Percentiles rank a stretch among this genome's conserved stretches.
Evolutionary conservation across 305 asterid genomes (phyloP).

Genomic region (Fraxinus xanthoxyloides): DNA sequence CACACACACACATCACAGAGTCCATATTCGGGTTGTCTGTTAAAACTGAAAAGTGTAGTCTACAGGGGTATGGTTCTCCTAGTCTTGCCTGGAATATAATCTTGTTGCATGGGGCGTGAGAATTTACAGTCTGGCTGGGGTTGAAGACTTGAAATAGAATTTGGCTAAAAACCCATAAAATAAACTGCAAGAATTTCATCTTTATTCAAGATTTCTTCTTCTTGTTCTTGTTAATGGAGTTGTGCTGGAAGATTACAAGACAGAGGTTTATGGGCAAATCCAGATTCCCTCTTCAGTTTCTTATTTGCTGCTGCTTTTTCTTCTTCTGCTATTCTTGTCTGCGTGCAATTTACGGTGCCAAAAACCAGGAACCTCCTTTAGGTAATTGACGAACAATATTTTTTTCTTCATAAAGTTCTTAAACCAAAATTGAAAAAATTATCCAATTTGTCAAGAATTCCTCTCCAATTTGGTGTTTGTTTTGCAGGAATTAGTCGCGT

Average conservation of each 20-base stretch:
- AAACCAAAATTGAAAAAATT: not conserved
- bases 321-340: not conserved
- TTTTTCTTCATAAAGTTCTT: not conserved
- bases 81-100: not conserved
- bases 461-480: not conserved
- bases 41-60: not conserved
- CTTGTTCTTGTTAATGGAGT: not conserved
- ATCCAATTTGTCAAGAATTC: not conserved
- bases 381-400: not conserved
- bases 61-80: conserved; percentile 4
- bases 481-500: conserved; percentile 35
- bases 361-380: not conserved
- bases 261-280: not conserved
- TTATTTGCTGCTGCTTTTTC: not conserved
- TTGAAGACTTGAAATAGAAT: not conserved
- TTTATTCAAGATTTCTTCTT: not conserved
- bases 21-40: not conserved
- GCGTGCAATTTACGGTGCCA: not conserved
- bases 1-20: not conserved
- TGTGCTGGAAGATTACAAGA: not conserved
- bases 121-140: conserved; percentile 8
- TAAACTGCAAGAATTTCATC: not conserved
- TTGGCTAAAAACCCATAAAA: not conserved
- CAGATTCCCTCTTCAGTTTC: not conserved
- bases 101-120: conserved; percentile 26